Percentiles rank a stretch among this genome's conserved stretches.
Conservation (phyloP, 352 stramenopile genomes). For the Pelagophyceae sp. region DNA sequence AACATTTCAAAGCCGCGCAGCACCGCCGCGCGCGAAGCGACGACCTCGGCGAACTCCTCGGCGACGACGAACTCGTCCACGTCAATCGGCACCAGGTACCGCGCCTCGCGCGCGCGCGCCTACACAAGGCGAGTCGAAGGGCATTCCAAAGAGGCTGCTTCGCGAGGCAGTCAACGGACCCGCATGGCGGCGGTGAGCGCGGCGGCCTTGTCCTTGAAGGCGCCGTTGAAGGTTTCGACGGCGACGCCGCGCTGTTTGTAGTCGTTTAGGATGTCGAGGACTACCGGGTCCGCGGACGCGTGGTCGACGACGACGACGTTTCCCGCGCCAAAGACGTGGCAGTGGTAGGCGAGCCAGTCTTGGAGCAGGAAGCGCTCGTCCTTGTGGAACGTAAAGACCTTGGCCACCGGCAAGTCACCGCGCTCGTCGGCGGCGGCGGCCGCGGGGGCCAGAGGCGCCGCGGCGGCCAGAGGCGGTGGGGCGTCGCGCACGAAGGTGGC, state of each 20-base stretch:
- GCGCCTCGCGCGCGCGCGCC: background rate
- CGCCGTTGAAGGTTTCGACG: background rate
- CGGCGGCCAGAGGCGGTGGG: no score
- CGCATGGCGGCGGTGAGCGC: background rate
- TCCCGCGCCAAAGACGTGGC: background rate
- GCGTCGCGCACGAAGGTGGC: no score
- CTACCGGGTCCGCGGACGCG: background rate
- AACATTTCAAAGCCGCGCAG: background rate
- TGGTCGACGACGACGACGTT: slow-evolving; percentile 19
- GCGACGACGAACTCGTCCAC: slow-evolving; percentile 18
- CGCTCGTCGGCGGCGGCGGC: no score
- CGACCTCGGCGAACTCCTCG: background rate
- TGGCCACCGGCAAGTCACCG: slow-evolving; percentile 2
- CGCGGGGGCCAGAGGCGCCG: no score
- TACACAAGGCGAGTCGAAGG: no score
- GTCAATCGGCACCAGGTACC: slow-evolving; percentile 4
- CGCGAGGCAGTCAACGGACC: no score
- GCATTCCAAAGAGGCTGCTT: no score
- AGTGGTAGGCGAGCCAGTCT: slow-evolving; percentile 14
- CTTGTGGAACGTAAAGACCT: slow-evolving; percentile 18
- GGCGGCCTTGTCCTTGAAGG: slow-evolving; percentile 6
- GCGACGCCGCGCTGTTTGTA: background rate
- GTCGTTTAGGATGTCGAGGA: background rate
- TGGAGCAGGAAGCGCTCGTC: slow-evolving; percentile 2
- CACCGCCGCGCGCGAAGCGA: background rate